Conservation (phyloP, 306 rosid species). For the Castanea crenata region DNA sequence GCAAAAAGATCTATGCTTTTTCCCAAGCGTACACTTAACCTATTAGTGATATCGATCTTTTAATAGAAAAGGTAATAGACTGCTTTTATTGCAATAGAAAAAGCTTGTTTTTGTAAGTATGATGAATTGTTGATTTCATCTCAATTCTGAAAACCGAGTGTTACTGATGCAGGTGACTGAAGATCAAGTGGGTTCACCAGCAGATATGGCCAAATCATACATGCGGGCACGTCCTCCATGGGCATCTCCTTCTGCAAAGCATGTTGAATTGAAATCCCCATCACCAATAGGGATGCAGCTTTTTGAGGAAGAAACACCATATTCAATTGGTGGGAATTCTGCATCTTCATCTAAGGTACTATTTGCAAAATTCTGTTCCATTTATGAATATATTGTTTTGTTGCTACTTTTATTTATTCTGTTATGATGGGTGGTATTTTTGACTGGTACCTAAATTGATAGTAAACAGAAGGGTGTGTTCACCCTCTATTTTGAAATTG, state of each 20-base stretch:
- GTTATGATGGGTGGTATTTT: not conserved
- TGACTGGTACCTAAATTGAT: not conserved
- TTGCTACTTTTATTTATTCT: not conserved
- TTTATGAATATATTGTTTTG: not conserved
- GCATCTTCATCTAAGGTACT: conserved; percentile 65
- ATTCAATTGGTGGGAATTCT: conserved; percentile 54
- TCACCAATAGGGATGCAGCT: conserved; percentile 57
- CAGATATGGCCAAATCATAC: conserved; percentile 80
- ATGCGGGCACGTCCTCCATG: conserved; percentile 84
- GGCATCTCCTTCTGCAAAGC: conserved; percentile 75
- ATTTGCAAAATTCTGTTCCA: conserved; percentile 6
- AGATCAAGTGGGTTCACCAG: conserved; percentile 78
- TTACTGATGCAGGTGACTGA: conserved; percentile 51
- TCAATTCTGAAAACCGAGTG: conserved; percentile 4
- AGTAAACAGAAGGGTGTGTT: not conserved
- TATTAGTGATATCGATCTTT: not conserved
- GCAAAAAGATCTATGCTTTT: no score
- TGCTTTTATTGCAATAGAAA: not conserved
- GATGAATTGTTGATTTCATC: not conserved
- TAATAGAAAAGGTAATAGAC: not conserved
- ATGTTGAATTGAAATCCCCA: conserved; percentile 44
- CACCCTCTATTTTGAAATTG: not conserved
- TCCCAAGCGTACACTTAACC: not conserved
- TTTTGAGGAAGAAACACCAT: conserved; percentile 62
- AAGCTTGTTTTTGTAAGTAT: not conserved